Evolutionary conservation across 306 rosid species (phyloP).

Genomic region (Lablab purpureus): DNA sequence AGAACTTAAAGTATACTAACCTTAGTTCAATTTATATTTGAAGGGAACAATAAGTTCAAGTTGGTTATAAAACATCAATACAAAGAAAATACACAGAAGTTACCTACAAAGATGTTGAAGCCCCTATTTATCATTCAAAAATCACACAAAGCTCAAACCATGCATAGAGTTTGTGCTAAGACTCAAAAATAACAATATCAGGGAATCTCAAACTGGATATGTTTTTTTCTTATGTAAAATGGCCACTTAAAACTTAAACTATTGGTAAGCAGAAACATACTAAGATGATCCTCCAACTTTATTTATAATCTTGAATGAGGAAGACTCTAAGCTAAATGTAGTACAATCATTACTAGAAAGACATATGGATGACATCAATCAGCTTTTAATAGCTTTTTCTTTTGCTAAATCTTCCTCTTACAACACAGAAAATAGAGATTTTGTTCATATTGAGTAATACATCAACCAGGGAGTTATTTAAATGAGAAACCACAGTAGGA

Average conservation of each 20-base stretch:
- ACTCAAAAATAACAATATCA: constrained; percentile 8
- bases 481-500: neutral
- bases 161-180: constrained; percentile 21
- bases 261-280: constrained; percentile 1
- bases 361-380: neutral
- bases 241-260: constrained; percentile 28
- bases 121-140: constrained; percentile 16
- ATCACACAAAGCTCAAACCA: constrained; percentile 19
- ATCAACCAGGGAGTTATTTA: neutral
- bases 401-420: neutral
- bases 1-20: constrained; percentile 26
- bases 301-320: constrained; percentile 7
- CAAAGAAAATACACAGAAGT: constrained; percentile 24
- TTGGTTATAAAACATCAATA: constrained; percentile 8
- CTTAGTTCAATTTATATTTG: constrained; percentile 19
- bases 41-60: constrained; percentile 20
- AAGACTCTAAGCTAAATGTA: constrained; percentile 22
- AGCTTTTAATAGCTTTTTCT: neutral
- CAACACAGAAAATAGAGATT: neutral
- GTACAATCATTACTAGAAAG: constrained; percentile 18
- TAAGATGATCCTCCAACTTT: constrained; percentile 22
- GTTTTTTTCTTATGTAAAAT: neutral
- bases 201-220: constrained; percentile 14
- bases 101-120: constrained; percentile 28
- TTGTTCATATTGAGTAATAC: neutral